A percentile compares a stretch with the other conserved stretches of the same genome.
Evolutionary conservation across 768 basidiomycete genomes (phyloP).

Genomic region (Lanmaoa rubissima): DNA sequence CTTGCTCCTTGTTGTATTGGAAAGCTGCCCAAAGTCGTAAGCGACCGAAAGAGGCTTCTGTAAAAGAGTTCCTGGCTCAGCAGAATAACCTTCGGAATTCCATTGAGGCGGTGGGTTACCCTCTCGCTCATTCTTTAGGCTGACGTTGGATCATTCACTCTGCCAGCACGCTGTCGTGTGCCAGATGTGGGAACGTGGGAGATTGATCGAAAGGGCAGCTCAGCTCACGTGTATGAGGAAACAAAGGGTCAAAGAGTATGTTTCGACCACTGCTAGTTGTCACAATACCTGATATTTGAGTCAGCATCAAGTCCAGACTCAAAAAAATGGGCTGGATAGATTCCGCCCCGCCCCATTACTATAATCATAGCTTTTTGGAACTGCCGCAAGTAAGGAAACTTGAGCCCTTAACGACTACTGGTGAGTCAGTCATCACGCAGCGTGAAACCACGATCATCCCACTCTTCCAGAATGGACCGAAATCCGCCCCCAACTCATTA

Average conservation of each 20-base stretch:
- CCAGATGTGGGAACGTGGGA: not conserved
- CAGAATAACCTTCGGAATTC: not conserved
- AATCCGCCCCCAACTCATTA: slow-evolving; percentile 1
- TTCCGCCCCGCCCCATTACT: too few relatives aligned
- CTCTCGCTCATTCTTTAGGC: not conserved
- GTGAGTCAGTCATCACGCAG: not conserved
- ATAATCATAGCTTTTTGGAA: not conserved
- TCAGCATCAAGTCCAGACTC: slow-evolving; percentile 4
- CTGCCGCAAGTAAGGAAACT: slow-evolving; percentile 9
- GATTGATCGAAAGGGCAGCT: not conserved
- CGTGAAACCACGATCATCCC: not conserved
- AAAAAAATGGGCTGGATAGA: not conserved
- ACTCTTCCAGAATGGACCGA: slow-evolving; percentile 7
- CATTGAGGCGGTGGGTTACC: slow-evolving; percentile 1
- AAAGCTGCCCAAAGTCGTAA: not conserved
- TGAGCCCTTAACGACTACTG: slow-evolving; percentile 1
- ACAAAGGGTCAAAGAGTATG: slow-evolving; percentile 5
- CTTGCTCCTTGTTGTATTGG: slow-evolving; percentile 4
- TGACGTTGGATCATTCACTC: not conserved
- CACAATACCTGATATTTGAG: not conserved
- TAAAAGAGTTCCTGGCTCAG: not conserved
- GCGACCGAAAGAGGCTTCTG: not conserved
- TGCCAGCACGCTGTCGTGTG: slow-evolving; percentile 9
- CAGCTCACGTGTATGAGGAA: slow-evolving; percentile 1
- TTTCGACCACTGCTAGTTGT: not conserved